A percentile compares a stretch with the other conserved stretches of the same genome.
phyloP scores from a whole-genome alignment of 2,329 filamentous ascomycete species.

The Dendryphion nanum region DNA sequence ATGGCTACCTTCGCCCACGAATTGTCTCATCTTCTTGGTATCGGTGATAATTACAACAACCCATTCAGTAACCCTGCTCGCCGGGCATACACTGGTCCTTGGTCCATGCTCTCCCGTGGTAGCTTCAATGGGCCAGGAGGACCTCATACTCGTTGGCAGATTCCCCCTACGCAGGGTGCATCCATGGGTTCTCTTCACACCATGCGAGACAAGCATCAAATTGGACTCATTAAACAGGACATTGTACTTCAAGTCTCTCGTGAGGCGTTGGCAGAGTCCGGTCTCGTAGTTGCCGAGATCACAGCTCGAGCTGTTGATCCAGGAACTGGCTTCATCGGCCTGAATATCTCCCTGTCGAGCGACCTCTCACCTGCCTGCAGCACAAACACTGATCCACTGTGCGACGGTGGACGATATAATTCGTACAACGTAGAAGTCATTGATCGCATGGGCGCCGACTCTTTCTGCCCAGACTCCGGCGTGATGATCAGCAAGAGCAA shows the following conservation, averaged over 20 bases:
- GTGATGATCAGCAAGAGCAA: constrained; percentile 57
- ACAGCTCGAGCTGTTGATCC: constrained; percentile 51
- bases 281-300: constrained; percentile 46
- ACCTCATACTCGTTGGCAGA: constrained; percentile 54
- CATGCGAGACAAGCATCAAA: constrained; percentile 53
- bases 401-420: constrained; percentile 53
- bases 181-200: constrained; percentile 55
- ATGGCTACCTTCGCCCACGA: constrained; percentile 56
- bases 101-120: constrained; percentile 54
- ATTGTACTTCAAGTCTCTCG: constrained; percentile 48
- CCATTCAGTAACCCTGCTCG: constrained; percentile 48
- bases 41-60: constrained; percentile 58
- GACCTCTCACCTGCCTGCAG: constrained; percentile 50
- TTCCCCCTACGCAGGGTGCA: constrained; percentile 50
- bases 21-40: constrained; percentile 51
- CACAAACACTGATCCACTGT: constrained; percentile 44
- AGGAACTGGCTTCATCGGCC: constrained; percentile 43
- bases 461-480: constrained; percentile 52
- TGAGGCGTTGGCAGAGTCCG: constrained; percentile 43
- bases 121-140: constrained; percentile 55
- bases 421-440: constrained; percentile 55
- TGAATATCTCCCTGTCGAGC: constrained; percentile 45
- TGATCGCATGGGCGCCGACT: constrained; percentile 55
- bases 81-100: constrained; percentile 53
- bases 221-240: constrained; percentile 47